Base-by-base conservation (phyloP, 2,329 filamentous ascomycete genomes). In the Fusarium poae region DNA sequence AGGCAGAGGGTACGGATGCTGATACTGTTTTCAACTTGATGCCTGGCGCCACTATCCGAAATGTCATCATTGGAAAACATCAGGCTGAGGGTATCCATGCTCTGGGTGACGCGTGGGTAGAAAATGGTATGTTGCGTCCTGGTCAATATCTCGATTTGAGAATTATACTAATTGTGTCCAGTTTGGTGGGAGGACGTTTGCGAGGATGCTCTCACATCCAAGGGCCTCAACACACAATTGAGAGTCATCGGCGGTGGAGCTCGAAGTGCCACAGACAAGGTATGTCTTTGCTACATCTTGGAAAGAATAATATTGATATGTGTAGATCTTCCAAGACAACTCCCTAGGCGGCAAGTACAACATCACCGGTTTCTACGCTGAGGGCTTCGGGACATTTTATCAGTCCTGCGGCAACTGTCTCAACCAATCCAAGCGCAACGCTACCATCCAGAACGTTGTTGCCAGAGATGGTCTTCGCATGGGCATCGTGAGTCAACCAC, bases 1-100 rank as follows among this genome's bases (percentile, higher is more conserved):
- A 84, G 55, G 75, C 74, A 2, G 83, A 85, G 70, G 82, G 82
- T 21, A 78, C 76, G 1, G 76, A 78, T 37, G 76, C 76, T 2
- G 82, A 83, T 52, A 69, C 79, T 4, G 79, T 81, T n/a, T 81
- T 81, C 56, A 76, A 79, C 49, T 68, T 81, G 30, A 58, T 77
- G 11, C 64, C 78, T 0, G 79, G 79, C 4, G 74, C 79, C 0
- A 80, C 78, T 1, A 75, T 81, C 32, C 71, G 73, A 30, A 81
- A 81, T 49, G 79, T 80, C 4, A 81, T 81, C 20, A 81, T 81
- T 20, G 79, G 79, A 35, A 72, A 73, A 44, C 66, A 81, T 57
- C 78, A 81, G 16, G 72, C 75, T 3, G 74, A 77, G 52, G 76
- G 76, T 4, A 76, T 77, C 9, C 76, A 77, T 29, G 75, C 76